Evolutionary conservation across 2,329 filamentous ascomycete genomes (phyloP).

Genomic region (Phialemonium atrogriseum): DNA sequence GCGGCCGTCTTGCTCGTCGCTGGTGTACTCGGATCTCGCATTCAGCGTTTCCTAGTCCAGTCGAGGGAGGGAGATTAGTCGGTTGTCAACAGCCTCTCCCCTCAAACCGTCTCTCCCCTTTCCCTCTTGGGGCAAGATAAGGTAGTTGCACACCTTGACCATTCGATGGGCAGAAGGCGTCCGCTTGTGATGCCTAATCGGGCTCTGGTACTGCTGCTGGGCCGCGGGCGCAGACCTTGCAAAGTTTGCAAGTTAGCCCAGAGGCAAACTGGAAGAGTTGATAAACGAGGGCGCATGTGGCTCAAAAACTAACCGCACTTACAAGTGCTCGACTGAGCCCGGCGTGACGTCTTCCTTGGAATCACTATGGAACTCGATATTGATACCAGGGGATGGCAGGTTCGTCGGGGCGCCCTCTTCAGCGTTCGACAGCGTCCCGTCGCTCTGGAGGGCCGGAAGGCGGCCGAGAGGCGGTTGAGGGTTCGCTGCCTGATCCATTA

Average conservation of each 20-base stretch:
- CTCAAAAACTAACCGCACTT: conserved; percentile 19
- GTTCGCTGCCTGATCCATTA: conserved; percentile 1
- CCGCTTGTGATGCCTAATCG: conserved; percentile 48
- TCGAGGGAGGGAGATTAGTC: background rate
- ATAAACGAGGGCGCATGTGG: too few relatives aligned
- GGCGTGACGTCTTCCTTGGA: conserved; percentile 17
- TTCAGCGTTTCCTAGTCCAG: conserved; percentile 75
- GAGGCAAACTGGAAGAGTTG: too few relatives aligned
- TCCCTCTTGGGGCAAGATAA: too few relatives aligned
- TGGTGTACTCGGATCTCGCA: conserved; percentile 78
- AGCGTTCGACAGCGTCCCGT: conserved; percentile 1
- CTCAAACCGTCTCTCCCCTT: too few relatives aligned
- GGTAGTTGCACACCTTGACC: conserved; percentile 43
- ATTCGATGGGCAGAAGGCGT: conserved; percentile 50
- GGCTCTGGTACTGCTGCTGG: conserved; percentile 37
- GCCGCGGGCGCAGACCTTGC: conserved; percentile 34
- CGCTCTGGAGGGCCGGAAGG: conserved; percentile 4
- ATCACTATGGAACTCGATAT: conserved; percentile 25
- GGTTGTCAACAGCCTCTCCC: conserved; percentile 6
- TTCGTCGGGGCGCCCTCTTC: conserved; percentile 11
- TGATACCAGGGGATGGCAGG: conserved; percentile 29
- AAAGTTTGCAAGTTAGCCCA: conserved; percentile 7
- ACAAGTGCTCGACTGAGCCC: conserved; percentile 34
- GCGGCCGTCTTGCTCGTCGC: conserved; percentile 72
- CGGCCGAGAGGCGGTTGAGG: conserved; percentile 1